Evolutionary conservation across 2,329 filamentous ascomycete genomes (phyloP).

Genomic region (Samsoniella hepiali): DNA sequence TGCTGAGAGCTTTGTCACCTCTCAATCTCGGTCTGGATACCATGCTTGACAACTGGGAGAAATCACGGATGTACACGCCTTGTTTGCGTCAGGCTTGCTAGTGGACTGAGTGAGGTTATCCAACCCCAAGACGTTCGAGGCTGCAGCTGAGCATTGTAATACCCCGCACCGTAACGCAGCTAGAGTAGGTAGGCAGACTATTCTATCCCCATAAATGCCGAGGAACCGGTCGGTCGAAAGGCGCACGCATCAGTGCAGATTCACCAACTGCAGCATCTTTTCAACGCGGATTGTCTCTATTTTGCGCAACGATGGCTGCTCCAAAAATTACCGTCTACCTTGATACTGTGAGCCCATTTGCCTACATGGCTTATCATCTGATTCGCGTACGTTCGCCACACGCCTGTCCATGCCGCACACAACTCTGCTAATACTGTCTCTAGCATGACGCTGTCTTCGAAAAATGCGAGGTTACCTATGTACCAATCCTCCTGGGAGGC

Average conservation of each 20-base stretch:
- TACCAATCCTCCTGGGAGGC: slow-evolving; percentile 38
- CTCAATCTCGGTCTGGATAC: too few species aligned
- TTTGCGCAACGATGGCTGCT: not conserved
- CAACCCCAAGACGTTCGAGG: not conserved
- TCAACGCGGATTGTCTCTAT: not conserved
- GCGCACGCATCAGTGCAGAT: not conserved
- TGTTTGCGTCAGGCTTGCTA: not conserved
- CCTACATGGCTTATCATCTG: slow-evolving; percentile 38
- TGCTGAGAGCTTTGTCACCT: too few species aligned
- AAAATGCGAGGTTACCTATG: slow-evolving; percentile 31
- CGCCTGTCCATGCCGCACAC: not conserved
- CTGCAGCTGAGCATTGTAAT: not conserved
- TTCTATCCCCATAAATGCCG: not conserved
- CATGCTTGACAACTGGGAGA: too few species aligned
- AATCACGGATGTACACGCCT: not conserved
- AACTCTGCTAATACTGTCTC: not conserved
- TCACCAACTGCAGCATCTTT: not conserved
- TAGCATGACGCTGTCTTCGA: slow-evolving; percentile 33
- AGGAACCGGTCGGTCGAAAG: not conserved
- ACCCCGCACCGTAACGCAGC: not conserved
- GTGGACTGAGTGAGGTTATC: not conserved
- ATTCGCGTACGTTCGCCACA: slow-evolving; percentile 32
- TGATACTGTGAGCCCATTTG: slow-evolving; percentile 40
- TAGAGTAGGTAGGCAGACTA: not conserved
- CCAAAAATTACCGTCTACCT: slow-evolving; percentile 38